These are phyloP conservation scores for Xylaria sp. DNA, from an alignment of 2,329 filamentous ascomycete genomes.

Conservation along the genomic window DNA sequence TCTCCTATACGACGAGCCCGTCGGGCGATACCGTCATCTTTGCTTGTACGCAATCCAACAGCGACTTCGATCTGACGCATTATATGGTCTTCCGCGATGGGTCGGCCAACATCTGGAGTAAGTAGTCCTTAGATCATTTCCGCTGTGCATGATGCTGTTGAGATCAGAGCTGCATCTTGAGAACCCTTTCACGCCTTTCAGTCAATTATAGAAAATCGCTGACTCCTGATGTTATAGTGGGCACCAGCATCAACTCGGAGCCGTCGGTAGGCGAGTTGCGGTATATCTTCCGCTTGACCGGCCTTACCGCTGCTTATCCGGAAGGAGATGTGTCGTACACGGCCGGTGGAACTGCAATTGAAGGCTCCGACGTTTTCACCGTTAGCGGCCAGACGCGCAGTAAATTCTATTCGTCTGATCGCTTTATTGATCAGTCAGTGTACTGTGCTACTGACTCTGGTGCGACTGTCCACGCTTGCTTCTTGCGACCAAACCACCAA, in stretches of 20 bases:
- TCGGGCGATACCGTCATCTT: conserved; percentile 63
- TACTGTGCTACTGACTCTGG: conserved; percentile 59
- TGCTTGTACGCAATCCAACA: conserved; percentile 62
- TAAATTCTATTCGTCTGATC: conserved; percentile 71
- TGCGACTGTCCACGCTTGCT: conserved; percentile 48
- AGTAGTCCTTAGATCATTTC: background rate
- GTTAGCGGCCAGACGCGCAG: conserved; percentile 67
- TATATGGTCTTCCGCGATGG: conserved; percentile 64
- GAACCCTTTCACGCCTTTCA: background rate
- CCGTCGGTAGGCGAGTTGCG: conserved; percentile 62
- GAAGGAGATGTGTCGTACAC: conserved; percentile 61
- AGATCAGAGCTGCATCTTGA: background rate
- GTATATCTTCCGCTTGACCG: conserved; percentile 57
- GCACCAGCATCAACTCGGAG: conserved; percentile 62
- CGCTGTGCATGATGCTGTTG: too few species aligned
- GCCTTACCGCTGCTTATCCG: conserved; percentile 55
- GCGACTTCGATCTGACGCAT: conserved; percentile 59
- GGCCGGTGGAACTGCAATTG: conserved; percentile 58
- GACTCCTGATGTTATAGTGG: conserved; percentile 48
- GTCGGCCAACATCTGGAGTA: conserved; percentile 59
- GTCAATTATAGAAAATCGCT: background rate
- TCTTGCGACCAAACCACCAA: conserved; percentile 52
- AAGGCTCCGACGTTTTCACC: conserved; percentile 60
- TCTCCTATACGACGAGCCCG: conserved; percentile 40
- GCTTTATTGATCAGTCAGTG: conserved; percentile 69